phyloP scores from a whole-genome alignment of 2,329 filamentous ascomycete species.

The Ceratocystis cacaofunesta region DNA sequence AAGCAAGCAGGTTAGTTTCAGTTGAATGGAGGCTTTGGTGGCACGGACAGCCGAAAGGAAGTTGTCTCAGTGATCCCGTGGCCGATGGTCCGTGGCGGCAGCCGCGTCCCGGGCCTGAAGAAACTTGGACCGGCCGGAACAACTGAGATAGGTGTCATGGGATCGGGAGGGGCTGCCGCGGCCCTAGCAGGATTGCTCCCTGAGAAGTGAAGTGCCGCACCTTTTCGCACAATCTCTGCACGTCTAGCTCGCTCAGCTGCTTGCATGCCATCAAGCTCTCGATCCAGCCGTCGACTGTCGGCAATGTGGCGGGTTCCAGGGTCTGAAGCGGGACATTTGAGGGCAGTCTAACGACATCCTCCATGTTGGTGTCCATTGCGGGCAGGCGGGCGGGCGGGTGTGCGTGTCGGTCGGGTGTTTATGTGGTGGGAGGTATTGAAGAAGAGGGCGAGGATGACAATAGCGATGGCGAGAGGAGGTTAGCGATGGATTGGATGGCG shows the following conservation, averaged over 20 bases:
- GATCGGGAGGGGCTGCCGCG: not conserved
- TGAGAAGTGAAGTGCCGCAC: slow-evolving; percentile 31
- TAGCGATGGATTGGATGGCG: slow-evolving; percentile 14
- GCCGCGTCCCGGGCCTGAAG: slow-evolving; percentile 46
- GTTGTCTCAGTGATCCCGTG: slow-evolving; percentile 34
- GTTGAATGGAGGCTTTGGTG: not conserved
- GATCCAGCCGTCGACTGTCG: slow-evolving; percentile 94
- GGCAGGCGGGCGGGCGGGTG: not conserved
- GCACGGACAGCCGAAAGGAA: not conserved
- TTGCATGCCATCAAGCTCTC: slow-evolving; percentile 98
- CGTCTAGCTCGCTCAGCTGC: slow-evolving; percentile 86
- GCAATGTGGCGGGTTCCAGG: slow-evolving; percentile 71
- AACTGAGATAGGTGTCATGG: not conserved
- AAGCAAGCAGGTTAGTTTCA: not conserved
- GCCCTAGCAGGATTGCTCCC: not conserved
- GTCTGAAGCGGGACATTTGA: slow-evolving; percentile 56
- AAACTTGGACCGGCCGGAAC: slow-evolving; percentile 52
- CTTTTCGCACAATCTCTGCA: slow-evolving; percentile 95
- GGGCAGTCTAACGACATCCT: slow-evolving; percentile 82
- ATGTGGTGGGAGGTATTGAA: slow-evolving; percentile 16
- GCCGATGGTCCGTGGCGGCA: slow-evolving; percentile 61
- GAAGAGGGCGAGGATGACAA: slow-evolving; percentile 13
- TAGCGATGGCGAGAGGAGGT: slow-evolving; percentile 16
- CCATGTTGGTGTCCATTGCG: slow-evolving; percentile 94
- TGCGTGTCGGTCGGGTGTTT: slow-evolving; percentile 17